These are phyloP conservation scores for Mrakia gelida DNA, from an alignment of 768 basidiomycete species.

Conservation along the genomic window DNA sequence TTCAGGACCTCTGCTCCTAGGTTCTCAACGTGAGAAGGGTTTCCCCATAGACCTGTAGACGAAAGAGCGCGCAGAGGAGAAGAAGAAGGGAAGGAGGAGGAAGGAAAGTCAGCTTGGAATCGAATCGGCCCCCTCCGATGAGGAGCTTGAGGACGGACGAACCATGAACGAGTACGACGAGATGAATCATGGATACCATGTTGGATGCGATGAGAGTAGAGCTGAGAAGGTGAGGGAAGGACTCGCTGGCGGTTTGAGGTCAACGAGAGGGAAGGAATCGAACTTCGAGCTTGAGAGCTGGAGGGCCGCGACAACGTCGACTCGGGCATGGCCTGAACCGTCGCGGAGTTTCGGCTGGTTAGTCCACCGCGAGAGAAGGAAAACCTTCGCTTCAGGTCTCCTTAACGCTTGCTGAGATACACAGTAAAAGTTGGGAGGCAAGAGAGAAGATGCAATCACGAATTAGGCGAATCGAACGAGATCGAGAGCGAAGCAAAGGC, in stretches of 20 bases:
- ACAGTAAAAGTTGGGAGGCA: not conserved
- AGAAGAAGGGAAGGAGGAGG: not conserved
- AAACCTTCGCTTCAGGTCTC: not conserved
- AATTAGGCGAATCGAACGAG: not conserved
- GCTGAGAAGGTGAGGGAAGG: not conserved
- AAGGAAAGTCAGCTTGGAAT: not conserved
- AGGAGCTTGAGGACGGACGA: not conserved
- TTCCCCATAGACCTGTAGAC: slow-evolving; percentile 68
- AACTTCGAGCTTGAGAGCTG: not conserved
- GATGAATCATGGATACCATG: slow-evolving; percentile 28
- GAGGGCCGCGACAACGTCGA: not conserved
- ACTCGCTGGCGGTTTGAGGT: not conserved
- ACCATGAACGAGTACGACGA: slow-evolving; percentile 37
- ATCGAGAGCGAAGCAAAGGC: not conserved
- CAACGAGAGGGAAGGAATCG: not conserved
- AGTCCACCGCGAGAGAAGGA: not conserved
- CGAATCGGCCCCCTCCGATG: not conserved
- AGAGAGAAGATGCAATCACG: not conserved
- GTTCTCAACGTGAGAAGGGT: slow-evolving; percentile 61
- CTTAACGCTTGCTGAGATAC: too few species aligned
- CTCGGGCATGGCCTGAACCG: too few species aligned
- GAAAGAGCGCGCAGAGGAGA: not conserved
- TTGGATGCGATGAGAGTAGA: not conserved
- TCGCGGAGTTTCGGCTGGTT: not conserved
- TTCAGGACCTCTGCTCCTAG: slow-evolving; percentile 41